Conservation (phyloP, 164 flowering plant species). For the Vitis rotundifolia region DNA sequence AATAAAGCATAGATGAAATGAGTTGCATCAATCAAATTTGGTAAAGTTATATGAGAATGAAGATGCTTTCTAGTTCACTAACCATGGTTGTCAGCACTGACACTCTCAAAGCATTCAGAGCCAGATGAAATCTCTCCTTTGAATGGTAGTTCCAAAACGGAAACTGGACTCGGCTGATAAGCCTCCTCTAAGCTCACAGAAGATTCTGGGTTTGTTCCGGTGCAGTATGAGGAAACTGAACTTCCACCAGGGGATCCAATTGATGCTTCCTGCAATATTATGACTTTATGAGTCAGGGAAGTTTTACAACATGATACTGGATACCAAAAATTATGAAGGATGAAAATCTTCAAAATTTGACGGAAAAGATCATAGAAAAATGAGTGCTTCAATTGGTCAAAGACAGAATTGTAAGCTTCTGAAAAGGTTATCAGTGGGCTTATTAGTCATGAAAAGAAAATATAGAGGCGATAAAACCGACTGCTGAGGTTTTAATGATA, state of each 20-base stretch:
- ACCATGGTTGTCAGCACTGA: slow-evolving; percentile 25
- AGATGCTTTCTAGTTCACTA: neutral
- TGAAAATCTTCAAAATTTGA: neutral
- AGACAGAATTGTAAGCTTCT: neutral
- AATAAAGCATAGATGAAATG: neutral
- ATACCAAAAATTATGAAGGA: neutral
- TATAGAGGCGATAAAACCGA: no score
- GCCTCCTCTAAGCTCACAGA: slow-evolving; percentile 26
- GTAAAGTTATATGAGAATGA: neutral
- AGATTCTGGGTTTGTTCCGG: slow-evolving; percentile 17
- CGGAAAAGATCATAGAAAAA: neutral
- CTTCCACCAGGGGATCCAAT: slow-evolving; percentile 17
- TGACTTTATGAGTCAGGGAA: neutral
- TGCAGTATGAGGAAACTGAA: slow-evolving; percentile 12
- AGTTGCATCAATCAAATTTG: neutral
- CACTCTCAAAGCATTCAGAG: slow-evolving; percentile 18
- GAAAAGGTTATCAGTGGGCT: no score
- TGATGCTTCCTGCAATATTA: slow-evolving; percentile 17
- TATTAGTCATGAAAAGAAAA: no score
- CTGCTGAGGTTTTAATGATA: no score
- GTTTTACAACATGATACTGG: neutral
- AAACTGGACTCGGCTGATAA: slow-evolving; percentile 44
- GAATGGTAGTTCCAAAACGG: slow-evolving; percentile 33
- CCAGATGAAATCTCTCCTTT: slow-evolving; percentile 20
- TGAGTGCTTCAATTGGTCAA: neutral